These are phyloP conservation scores for Loxodes magnus DNA, from an alignment of 73 alveolate genomes.

Conservation along the genomic window DNA sequence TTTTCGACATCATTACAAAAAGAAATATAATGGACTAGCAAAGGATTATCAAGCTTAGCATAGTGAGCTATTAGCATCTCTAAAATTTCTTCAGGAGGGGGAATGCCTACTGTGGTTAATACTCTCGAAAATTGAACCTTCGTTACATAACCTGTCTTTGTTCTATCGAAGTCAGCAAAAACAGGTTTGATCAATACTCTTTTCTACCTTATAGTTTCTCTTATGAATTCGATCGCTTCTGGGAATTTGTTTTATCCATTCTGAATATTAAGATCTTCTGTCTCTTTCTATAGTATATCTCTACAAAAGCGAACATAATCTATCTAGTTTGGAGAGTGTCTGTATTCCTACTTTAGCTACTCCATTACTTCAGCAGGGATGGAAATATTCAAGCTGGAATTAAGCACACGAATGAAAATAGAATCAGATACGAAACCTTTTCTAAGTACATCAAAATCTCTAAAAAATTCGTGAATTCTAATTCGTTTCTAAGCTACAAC, in stretches of 20 bases:
- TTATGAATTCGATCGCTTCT: conserved; percentile 29
- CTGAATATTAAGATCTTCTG: neutral
- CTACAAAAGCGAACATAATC: neutral
- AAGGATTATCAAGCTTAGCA: conserved; percentile 57
- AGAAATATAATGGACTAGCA: conserved; percentile 62
- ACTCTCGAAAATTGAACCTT: conserved; percentile 69
- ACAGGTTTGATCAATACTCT: conserved; percentile 64
- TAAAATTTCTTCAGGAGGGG: conserved; percentile 49
- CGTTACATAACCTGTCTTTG: conserved; percentile 71
- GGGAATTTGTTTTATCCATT: neutral
- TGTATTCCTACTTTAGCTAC: neutral
- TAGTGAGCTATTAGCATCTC: conserved; percentile 47
- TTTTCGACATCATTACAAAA: conserved; percentile 81
- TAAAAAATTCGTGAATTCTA: conserved; percentile 71
- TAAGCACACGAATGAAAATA: conserved; percentile 33
- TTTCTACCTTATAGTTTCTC: conserved; percentile 37
- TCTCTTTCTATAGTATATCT: neutral
- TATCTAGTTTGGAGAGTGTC: neutral
- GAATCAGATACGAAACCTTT: conserved; percentile 87
- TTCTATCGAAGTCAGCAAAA: conserved; percentile 68
- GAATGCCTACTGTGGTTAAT: conserved; percentile 46
- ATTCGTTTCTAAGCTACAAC: conserved; percentile 62
- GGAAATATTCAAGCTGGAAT: neutral
- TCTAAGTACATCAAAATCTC: conserved; percentile 82
- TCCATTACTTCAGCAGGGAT: neutral